Percentiles rank a stretch among this genome's conserved stretches.
Evolutionary conservation across 2,329 filamentous ascomycete species (phyloP).

Genomic region (Talaromyces rugulosus): DNA sequence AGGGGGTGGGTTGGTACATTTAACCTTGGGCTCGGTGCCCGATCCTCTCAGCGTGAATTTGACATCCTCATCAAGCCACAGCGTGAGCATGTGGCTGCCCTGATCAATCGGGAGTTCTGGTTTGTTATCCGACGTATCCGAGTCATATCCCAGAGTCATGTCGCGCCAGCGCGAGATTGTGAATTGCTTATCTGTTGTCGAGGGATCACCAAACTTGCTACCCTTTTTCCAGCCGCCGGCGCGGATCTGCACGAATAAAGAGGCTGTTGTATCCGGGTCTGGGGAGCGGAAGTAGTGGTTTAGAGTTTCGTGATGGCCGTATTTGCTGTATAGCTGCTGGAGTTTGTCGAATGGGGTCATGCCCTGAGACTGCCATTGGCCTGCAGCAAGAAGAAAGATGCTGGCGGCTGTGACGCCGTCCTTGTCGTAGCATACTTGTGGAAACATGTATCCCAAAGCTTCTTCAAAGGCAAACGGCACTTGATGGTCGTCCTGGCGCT

Average conservation of each 20-base stretch:
- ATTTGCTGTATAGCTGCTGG: constrained; percentile 52
- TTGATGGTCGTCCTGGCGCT: constrained; percentile 42
- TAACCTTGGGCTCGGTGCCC: constrained; percentile 65
- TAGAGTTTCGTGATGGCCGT: constrained; percentile 59
- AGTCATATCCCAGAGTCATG: constrained; percentile 59
- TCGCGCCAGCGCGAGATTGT: constrained; percentile 58
- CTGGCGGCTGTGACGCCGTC: constrained; percentile 60
- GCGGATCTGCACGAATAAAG: constrained; percentile 54
- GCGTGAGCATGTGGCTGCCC: constrained; percentile 60
- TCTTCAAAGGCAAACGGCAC: constrained; percentile 61
- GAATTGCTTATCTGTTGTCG: constrained; percentile 23
- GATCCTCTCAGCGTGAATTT: constrained; percentile 59
- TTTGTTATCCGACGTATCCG: constrained; percentile 46
- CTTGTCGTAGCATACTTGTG: constrained; percentile 59
- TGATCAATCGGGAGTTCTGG: constrained; percentile 55
- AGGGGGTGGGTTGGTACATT: constrained; percentile 33
- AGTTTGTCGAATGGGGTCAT: constrained; percentile 57
- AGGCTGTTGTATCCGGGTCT: constrained; percentile 47
- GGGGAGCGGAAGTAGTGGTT: constrained; percentile 63
- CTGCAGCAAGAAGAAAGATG: constrained; percentile 54
- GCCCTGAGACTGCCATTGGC: constrained; percentile 47
- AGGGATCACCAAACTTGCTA: constrained; percentile 40
- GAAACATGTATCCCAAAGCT: constrained; percentile 64
- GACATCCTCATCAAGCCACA: constrained; percentile 51
- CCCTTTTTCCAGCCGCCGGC: constrained; percentile 40